These are phyloP conservation scores for Pyronema domesticum DNA, from an alignment of 495 filamentous ascomycete genomes.

Conservation along the genomic window DNA sequence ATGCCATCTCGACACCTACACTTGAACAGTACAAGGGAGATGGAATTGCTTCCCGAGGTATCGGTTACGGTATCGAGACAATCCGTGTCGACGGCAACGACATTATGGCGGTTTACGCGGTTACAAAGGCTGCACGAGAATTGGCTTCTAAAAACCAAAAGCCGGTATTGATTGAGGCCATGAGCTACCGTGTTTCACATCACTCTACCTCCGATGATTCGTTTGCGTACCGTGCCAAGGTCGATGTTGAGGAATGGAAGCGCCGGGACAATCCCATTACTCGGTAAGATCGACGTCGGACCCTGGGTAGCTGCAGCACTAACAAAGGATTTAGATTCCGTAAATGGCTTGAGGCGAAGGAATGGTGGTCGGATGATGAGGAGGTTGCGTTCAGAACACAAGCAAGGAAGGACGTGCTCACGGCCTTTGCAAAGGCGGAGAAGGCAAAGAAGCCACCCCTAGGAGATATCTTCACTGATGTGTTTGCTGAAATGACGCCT, in stretches of 20 bases:
- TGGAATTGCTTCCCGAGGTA: constrained; percentile 84
- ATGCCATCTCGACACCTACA: constrained; percentile 85
- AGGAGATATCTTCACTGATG: constrained; percentile 60
- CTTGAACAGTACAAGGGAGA: constrained; percentile 94
- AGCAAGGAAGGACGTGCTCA: constrained; percentile 56
- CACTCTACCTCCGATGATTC: constrained; percentile 97
- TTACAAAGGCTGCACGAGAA: constrained; percentile 55
- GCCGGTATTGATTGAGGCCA: constrained; percentile 71
- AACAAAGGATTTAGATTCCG: constrained; percentile 32
- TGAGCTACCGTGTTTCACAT: constrained; percentile 94
- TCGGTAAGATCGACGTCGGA: constrained; percentile 23
- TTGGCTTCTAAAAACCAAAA: constrained; percentile 40
- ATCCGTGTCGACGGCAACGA: constrained; percentile 95
- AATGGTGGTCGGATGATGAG: constrained; percentile 36
- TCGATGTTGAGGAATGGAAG: constrained; percentile 96
- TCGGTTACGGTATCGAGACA: constrained; percentile 94
- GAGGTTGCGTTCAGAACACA: constrained; percentile 58
- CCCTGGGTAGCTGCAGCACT: neutral
- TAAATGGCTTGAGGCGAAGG: constrained; percentile 61
- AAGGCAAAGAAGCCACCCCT: constrained; percentile 74
- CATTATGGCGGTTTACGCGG: constrained; percentile 82
- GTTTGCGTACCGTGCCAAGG: constrained; percentile 82
- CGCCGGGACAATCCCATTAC: constrained; percentile 87
- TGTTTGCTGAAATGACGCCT: constrained; percentile 74
- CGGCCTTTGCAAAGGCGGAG: constrained; percentile 74